phyloP scores from a whole-genome alignment of 345 rosid species.

The Anastatica hierochuntica region DNA sequence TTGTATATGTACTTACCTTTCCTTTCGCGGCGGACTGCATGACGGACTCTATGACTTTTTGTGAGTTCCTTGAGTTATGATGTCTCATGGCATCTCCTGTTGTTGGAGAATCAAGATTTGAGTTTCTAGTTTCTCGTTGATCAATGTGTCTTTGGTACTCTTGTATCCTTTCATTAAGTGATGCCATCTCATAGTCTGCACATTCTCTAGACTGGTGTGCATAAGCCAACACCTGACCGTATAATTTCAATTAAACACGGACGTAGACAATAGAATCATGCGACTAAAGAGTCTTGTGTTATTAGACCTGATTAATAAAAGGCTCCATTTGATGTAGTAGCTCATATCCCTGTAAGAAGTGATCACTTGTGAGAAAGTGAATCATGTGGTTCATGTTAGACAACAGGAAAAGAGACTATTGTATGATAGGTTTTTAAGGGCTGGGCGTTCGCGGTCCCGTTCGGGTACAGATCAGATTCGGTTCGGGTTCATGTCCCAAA shows the following conservation, averaged over 20 bases:
- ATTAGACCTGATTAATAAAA: constrained; percentile 57
- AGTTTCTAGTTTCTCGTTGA: constrained; percentile 38
- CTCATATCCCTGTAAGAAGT: constrained; percentile 52
- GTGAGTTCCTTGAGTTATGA: constrained; percentile 43
- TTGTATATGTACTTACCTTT: constrained; percentile 37
- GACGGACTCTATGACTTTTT: constrained; percentile 63
- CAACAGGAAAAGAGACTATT: neutral
- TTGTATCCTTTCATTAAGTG: constrained; percentile 69
- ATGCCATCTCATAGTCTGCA: constrained; percentile 63
- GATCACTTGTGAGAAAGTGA: neutral
- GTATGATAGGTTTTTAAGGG: neutral
- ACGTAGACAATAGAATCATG: neutral
- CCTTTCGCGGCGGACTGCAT: constrained; percentile 73
- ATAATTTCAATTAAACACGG: neutral
- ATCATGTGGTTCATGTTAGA: neutral
- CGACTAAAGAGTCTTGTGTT: neutral
- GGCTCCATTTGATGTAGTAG: constrained; percentile 74
- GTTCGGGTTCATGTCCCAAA: too few species aligned
- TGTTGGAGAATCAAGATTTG: constrained; percentile 34
- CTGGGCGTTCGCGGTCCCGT: too few species aligned
- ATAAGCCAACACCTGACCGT: constrained; percentile 56
- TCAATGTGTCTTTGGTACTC: constrained; percentile 59
- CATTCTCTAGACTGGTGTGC: constrained; percentile 83
- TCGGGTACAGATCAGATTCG: too few species aligned
- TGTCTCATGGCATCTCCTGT: constrained; percentile 32